Conservation (phyloP, 176 grass and related monocot species). For the Phragmites australis region DNA sequence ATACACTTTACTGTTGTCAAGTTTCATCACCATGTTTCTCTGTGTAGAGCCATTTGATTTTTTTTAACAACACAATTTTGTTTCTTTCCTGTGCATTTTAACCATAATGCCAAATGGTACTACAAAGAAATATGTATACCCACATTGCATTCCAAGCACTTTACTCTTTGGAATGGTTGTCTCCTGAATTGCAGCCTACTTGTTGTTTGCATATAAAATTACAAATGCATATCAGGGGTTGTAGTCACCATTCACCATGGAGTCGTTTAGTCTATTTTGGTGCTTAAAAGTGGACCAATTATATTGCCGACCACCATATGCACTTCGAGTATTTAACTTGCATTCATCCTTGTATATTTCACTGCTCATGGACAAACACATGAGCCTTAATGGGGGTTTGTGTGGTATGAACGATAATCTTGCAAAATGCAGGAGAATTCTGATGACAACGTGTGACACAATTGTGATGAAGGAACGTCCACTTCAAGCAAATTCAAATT, state of each 20-base stretch:
- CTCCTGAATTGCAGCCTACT: not conserved
- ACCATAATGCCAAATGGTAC: not conserved
- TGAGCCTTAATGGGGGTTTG: not conserved
- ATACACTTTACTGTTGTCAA: not conserved
- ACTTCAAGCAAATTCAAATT: conserved; percentile 64
- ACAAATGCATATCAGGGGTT: not conserved
- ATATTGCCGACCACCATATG: not conserved
- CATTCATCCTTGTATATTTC: not conserved
- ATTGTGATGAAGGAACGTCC: conserved; percentile 57
- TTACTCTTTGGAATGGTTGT: not conserved
- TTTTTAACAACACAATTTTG: not conserved
- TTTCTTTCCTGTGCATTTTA: not conserved
- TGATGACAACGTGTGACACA: conserved; percentile 44
- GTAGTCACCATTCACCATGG: not conserved
- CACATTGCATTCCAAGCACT: not conserved
- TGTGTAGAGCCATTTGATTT: not conserved
- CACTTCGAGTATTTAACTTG: not conserved
- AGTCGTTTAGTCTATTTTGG: not conserved
- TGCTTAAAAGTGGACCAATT: not conserved
- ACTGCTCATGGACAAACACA: not conserved
- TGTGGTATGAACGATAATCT: not conserved
- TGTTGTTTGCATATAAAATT: not conserved
- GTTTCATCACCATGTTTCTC: not conserved
- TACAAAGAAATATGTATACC: not conserved
- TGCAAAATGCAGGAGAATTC: conserved; percentile 52